Evolutionary conservation across 2,329 filamentous ascomycete species (phyloP), one percentile per base, ranked within the genome.

Genomic region (Neofusicoccum cordaticola): DNA sequence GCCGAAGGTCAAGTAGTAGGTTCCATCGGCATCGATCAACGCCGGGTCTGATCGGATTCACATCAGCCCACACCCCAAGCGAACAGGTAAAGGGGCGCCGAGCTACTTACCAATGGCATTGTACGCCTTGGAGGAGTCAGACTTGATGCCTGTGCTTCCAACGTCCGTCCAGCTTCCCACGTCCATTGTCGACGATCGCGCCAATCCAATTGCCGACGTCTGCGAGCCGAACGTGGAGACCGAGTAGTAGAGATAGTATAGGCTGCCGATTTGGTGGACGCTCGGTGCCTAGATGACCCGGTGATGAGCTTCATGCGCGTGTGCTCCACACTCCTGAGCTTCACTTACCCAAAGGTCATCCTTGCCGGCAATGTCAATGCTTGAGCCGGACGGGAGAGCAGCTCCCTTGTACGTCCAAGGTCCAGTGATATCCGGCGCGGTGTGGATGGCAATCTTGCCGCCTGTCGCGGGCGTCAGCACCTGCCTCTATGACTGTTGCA

Each of bases 201-300:
- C 84, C 4, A 85, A 74, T 17, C 88, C 88, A 67, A 90, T 89
- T 39, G 85, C 85, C 0, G 84, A 87, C 72, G 81, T 76, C 67
- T 89, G 86, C 0, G 80, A 82, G 0, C 87, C 87, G 67, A 88
- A 89, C 0, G 82, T 79, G 41, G 83, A 86, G n/a, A 89, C 86
- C 1, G 84, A 80, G 75, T 90, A 89, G 81, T 88, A 90, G n/a
- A 86, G 75, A 69, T 89, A 84, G 77, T 89, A 91, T 0, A 80
- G 79, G 62, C 76, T 78, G 67, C 83, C 84, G n/a, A 90, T 79
- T 15, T 84, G 76, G 17, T 78, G 74, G 13, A 88, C 84, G 68
- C 90, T 88, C 0, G 89, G 89, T 1, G 88, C 88, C 86, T 88
- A 58, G 6, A 35, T 39, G 4, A 11, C 19, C 6, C 17, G 4